Conservation (phyloP, 1,139 yeast genomes). For the Sugiyamaella japonica region DNA sequence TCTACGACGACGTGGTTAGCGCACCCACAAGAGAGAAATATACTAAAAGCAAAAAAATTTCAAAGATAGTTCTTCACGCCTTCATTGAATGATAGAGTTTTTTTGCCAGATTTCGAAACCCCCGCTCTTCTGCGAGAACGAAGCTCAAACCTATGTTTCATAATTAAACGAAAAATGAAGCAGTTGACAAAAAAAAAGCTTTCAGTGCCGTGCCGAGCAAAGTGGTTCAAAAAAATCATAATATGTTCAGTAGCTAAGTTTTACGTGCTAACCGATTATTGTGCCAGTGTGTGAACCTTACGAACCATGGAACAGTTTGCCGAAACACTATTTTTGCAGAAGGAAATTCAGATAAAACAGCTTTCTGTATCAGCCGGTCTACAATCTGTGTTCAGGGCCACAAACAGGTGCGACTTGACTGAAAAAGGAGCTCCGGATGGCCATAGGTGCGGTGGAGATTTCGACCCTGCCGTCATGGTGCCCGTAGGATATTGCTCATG, state of each 20-base stretch:
- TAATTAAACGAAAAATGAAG: conserved; percentile 6
- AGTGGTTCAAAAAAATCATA: neutral
- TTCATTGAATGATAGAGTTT: neutral
- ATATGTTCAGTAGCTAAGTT: neutral
- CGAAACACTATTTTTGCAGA: neutral
- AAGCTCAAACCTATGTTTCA: conserved; percentile 5
- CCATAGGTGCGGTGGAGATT: neutral
- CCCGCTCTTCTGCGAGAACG: conserved; percentile 2
- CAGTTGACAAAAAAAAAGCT: too few species aligned
- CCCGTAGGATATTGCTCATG: neutral
- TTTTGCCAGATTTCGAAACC: neutral
- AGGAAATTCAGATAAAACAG: neutral
- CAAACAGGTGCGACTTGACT: too few species aligned
- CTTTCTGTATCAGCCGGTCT: too few species aligned
- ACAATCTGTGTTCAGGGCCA: too few species aligned
- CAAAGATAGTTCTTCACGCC: neutral
- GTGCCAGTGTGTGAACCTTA: neutral
- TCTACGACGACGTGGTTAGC: too few species aligned
- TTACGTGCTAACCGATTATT: neutral
- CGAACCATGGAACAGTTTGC: neutral
- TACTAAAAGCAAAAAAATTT: neutral
- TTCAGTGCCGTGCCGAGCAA: neutral
- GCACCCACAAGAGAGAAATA: too few species aligned
- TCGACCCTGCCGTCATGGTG: neutral
- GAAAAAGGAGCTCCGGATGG: neutral